These are phyloP conservation scores for Scenedesmus sp. DNA, from an alignment of 163 green algal genomes.

Conservation along the genomic window DNA sequence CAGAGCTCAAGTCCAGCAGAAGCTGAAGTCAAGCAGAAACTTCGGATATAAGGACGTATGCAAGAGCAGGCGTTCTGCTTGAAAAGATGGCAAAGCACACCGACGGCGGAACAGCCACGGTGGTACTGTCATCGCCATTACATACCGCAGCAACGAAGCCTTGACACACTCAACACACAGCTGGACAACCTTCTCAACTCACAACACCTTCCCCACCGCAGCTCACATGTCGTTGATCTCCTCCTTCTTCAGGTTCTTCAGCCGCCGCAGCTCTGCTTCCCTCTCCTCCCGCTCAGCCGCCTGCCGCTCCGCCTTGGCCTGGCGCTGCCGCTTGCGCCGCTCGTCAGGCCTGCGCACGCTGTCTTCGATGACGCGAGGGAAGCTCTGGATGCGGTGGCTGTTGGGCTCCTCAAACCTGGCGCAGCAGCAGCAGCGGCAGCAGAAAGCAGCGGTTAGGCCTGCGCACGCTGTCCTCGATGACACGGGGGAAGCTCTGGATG, in stretches of 20 bases:
- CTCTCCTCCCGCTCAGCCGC: slow-evolving; percentile 66
- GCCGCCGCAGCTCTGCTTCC: slow-evolving; percentile 82
- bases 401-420: slow-evolving; percentile 87
- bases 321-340: slow-evolving; percentile 71
- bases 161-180: neutral
- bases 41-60: too few relatives aligned
- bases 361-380: slow-evolving; percentile 78
- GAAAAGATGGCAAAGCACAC: too few relatives aligned
- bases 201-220: neutral
- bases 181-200: neutral
- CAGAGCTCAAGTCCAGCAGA: too few relatives aligned
- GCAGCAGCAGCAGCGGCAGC: neutral
- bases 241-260: slow-evolving; percentile 95
- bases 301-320: slow-evolving; percentile 68
- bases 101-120: too few relatives aligned
- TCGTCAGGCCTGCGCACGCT: slow-evolving; percentile 85
- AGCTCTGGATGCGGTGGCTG: slow-evolving; percentile 72
- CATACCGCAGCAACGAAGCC: neutral
- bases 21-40: too few relatives aligned
- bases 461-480: neutral
- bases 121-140: too few relatives aligned
- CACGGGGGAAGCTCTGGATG: slow-evolving; percentile 57
- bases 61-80: too few relatives aligned
- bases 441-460: neutral
- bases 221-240: slow-evolving; percentile 86